phyloP scores from a whole-genome alignment of 1,284 basidiomycete genomes.

The Microbotryomycetes sp. region DNA sequence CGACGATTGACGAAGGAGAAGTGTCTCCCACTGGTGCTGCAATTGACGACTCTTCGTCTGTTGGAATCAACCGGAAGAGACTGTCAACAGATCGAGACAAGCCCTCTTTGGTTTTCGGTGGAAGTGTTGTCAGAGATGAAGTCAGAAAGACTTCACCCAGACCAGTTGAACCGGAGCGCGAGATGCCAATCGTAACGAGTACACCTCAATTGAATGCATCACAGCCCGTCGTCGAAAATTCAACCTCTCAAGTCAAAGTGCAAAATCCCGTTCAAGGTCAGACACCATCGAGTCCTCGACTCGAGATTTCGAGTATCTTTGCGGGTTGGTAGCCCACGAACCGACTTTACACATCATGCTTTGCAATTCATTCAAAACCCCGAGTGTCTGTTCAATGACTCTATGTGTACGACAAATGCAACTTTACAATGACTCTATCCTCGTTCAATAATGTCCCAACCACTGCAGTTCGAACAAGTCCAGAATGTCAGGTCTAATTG shows the following conservation, averaged over 20 bases:
- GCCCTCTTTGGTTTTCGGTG: background rate
- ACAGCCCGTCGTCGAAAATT: background rate
- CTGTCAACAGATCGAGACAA: background rate
- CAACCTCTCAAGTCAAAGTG: background rate
- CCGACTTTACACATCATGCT: no score
- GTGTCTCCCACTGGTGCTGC: background rate
- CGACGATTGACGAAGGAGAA: background rate
- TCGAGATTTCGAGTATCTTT: background rate
- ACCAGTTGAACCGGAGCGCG: background rate
- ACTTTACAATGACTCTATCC: slow-evolving; percentile 41
- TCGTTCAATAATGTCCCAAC: slow-evolving; percentile 50
- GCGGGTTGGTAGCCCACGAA: background rate
- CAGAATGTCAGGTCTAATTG: no score
- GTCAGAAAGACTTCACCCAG: background rate
- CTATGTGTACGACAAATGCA: no score
- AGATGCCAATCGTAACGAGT: background rate
- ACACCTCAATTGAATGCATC: no score
- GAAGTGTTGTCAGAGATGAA: background rate
- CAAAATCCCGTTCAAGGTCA: background rate
- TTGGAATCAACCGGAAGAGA: background rate
- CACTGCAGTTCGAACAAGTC: no score
- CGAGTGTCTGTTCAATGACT: no score
- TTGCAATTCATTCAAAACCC: no score
- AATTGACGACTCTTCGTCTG: background rate
- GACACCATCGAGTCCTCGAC: background rate